These are phyloP conservation scores for Jacaranda copaia DNA, from an alignment of 257 asterid species.

Conservation along the genomic window DNA sequence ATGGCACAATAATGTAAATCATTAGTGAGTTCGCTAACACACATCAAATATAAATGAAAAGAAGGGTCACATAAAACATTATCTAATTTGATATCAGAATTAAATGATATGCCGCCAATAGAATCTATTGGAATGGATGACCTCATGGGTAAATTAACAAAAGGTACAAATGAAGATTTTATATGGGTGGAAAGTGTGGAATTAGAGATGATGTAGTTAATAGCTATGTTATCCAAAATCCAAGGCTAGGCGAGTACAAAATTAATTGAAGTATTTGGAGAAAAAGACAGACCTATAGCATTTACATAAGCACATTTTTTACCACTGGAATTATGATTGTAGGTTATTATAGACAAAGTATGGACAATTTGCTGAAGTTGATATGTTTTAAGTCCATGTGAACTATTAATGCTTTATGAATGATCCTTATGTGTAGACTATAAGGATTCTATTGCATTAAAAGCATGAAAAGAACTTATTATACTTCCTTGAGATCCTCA, in stretches of 20 bases:
- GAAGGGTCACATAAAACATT: neutral
- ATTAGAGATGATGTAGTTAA: neutral
- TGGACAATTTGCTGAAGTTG: slow-evolving; percentile 9
- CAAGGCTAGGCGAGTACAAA: neutral
- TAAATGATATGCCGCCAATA: neutral
- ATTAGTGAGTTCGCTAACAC: neutral
- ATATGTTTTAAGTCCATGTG: neutral
- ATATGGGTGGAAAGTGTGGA: no score
- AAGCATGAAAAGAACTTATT: neutral
- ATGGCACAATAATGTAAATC: neutral
- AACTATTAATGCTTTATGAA: neutral
- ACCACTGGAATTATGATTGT: neutral
- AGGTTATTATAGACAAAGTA: neutral
- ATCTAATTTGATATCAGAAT: no score
- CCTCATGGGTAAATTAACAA: neutral
- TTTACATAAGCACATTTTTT: slow-evolving; percentile 5
- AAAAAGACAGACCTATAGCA: slow-evolving; percentile 1
- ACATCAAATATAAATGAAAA: neutral
- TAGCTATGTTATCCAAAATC: neutral
- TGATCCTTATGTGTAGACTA: neutral
- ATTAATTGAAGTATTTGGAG: neutral
- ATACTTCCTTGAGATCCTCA: neutral
- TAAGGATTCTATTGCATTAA: neutral
- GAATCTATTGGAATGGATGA: neutral
- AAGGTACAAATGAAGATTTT: no score